Percentiles rank a stretch among this genome's conserved stretches.
Evolutionary conservation across 2,329 filamentous ascomycete genomes (phyloP).

Genomic region (Colletotrichum brevisporum): DNA sequence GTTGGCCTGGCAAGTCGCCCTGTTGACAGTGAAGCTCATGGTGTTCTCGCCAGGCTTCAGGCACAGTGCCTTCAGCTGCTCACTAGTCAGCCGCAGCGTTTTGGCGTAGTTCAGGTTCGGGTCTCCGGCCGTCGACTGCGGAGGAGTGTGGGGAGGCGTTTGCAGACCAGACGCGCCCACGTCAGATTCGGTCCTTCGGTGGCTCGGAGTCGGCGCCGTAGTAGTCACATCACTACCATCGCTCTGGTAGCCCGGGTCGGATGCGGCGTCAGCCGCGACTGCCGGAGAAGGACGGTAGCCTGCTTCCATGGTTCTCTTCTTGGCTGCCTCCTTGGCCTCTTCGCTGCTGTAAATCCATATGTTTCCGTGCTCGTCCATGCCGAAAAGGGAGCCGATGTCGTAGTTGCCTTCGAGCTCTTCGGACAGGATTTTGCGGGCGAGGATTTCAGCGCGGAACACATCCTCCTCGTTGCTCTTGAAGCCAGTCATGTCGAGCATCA

Average conservation of each 20-base stretch:
- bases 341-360: conserved; percentile 99
- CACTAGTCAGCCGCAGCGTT: conserved; percentile 93
- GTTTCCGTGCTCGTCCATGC: conserved; percentile 94
- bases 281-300: conserved; percentile 54
- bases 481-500: conserved; percentile 98
- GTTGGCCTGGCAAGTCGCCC: conserved; percentile 89
- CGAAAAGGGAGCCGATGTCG: conserved; percentile 95
- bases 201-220: conserved; percentile 61
- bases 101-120: conserved; percentile 94
- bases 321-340: conserved; percentile 91
- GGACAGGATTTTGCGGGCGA: conserved; percentile 91
- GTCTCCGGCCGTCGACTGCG: conserved; percentile 76
- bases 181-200: conserved; percentile 78
- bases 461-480: conserved; percentile 97
- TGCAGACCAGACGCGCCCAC: conserved; percentile 67
- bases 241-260: conserved; percentile 95
- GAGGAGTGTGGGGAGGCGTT: conserved; percentile 79
- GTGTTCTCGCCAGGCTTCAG: conserved; percentile 89
- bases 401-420: conserved; percentile 96
- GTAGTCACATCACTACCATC: conserved; percentile 79
- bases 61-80: conserved; percentile 89
- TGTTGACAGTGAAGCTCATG: conserved; percentile 97
- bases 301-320: conserved; percentile 71
- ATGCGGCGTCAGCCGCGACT: conserved; percentile 82
- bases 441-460: conserved; percentile 89